phyloP scores from a whole-genome alignment of 345 rosid genomes.

The Eutrema yunnanense region DNA sequence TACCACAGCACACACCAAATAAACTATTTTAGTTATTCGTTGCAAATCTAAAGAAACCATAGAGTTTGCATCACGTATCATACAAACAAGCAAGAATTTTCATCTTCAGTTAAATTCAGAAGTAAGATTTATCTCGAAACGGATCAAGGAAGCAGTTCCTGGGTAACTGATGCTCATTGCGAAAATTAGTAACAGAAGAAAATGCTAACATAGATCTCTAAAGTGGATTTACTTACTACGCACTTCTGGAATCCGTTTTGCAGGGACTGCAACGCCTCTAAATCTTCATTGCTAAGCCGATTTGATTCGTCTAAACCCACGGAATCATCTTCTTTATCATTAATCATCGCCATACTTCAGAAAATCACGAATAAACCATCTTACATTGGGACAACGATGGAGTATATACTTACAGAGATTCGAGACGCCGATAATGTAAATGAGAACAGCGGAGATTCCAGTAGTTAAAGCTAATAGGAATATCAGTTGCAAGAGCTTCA shows the following conservation, averaged over 20 bases:
- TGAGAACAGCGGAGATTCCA: slow-evolving; percentile 66
- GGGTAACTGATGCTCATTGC: background rate
- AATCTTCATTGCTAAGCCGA: slow-evolving; percentile 58
- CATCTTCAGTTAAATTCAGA: background rate
- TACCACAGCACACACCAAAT: background rate
- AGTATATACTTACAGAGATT: slow-evolving; percentile 42
- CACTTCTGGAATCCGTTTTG: slow-evolving; percentile 72
- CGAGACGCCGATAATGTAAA: slow-evolving; percentile 76
- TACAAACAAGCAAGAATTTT: background rate
- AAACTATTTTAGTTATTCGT: background rate
- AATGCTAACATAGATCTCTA: background rate
- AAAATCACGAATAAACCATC: background rate
- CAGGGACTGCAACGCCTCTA: slow-evolving; percentile 57
- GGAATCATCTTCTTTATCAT: slow-evolving; percentile 17
- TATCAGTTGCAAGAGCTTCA: slow-evolving; percentile 65
- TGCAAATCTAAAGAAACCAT: background rate
- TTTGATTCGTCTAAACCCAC: slow-evolving; percentile 41
- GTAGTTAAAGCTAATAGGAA: slow-evolving; percentile 55
- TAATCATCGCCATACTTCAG: slow-evolving; percentile 6
- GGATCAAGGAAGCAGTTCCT: background rate
- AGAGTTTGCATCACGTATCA: background rate
- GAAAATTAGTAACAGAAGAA: background rate
- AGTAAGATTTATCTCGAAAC: background rate
- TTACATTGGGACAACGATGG: background rate
- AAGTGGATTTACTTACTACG: slow-evolving; percentile 50